phyloP scores from a whole-genome alignment of 169 alveolate genomes.

The Fabrea salina region DNA sequence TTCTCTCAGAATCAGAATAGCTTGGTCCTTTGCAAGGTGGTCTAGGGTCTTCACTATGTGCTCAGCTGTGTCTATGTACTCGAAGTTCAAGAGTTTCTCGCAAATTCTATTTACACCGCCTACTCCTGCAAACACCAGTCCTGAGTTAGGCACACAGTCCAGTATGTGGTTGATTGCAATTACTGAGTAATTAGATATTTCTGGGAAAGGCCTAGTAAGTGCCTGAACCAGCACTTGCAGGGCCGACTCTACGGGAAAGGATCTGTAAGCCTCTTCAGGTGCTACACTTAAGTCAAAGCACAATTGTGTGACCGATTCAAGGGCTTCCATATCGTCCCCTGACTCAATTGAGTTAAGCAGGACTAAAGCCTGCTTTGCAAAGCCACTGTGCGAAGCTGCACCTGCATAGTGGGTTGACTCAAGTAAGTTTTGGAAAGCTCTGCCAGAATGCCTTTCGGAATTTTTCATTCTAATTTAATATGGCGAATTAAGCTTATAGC shows the following conservation, averaged over 20 bases:
- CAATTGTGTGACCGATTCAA: background rate
- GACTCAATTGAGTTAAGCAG: background rate
- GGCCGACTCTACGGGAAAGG: background rate
- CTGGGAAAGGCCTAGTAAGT: background rate
- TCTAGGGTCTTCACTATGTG: slow-evolving; percentile 22
- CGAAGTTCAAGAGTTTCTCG: background rate
- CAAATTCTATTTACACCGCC: slow-evolving; percentile 15
- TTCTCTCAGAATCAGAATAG: background rate
- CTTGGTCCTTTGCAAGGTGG: slow-evolving; percentile 2
- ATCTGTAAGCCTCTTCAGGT: slow-evolving; percentile 19
- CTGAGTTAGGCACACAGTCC: slow-evolving; percentile 22
- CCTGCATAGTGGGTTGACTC: too few species aligned
- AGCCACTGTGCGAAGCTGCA: too few species aligned
- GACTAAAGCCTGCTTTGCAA: background rate
- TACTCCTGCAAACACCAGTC: background rate
- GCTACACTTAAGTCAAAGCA: slow-evolving; percentile 5
- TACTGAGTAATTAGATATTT: background rate
- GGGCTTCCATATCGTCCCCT: slow-evolving; percentile 30
- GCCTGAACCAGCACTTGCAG: background rate
- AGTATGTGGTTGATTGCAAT: background rate
- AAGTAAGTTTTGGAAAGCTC: too few species aligned
- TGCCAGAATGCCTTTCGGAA: too few species aligned
- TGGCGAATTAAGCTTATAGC: too few species aligned
- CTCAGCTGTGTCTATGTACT: slow-evolving; percentile 30
- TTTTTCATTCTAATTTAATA: too few species aligned